Percentiles rank a stretch among this genome's conserved stretches.
phyloP scores from a whole-genome alignment of 1,139 yeast species.

The Saccharomycopsis hybrid region DNA sequence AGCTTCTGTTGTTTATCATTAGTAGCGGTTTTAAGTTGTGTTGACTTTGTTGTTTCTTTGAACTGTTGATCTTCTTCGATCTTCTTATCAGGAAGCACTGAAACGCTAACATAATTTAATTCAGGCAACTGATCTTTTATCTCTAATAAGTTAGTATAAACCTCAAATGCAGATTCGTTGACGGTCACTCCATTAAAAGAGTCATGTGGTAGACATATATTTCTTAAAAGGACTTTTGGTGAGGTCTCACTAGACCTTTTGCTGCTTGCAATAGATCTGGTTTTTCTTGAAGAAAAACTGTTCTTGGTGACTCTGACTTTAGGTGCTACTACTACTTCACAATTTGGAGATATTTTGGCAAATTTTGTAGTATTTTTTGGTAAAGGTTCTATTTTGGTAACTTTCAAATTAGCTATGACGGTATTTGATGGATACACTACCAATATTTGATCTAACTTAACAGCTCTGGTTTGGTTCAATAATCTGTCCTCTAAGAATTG shows the following conservation, averaged over 20 bases:
- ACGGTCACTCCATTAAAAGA: slow-evolving; percentile 30
- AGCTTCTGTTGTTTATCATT: slow-evolving; percentile 30
- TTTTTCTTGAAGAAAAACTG: slow-evolving; percentile 6
- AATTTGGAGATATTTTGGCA: slow-evolving; percentile 62
- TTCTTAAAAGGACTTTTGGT: slow-evolving; percentile 45
- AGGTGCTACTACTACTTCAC: slow-evolving; percentile 84
- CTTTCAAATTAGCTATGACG: slow-evolving; percentile 55
- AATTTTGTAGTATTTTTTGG: slow-evolving; percentile 25
- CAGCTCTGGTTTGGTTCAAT: slow-evolving; percentile 76
- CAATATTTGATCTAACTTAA: slow-evolving; percentile 51
- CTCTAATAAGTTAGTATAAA: no score
- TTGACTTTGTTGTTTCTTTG: no score
- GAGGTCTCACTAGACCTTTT: slow-evolving; percentile 23
- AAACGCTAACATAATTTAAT: slow-evolving; percentile 45
- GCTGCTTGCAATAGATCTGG: slow-evolving; percentile 23
- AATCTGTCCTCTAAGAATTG: slow-evolving; percentile 67
- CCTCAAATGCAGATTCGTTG: background rate
- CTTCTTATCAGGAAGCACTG: slow-evolving; percentile 33
- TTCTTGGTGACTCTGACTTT: slow-evolving; percentile 39
- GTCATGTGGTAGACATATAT: slow-evolving; percentile 44
- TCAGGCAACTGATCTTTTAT: no score
- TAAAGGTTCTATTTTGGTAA: slow-evolving; percentile 52
- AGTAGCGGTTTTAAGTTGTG: slow-evolving; percentile 22
- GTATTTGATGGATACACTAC: slow-evolving; percentile 69
- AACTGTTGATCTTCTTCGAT: no score